phyloP scores from a whole-genome alignment of 352 stramenopile genomes.

The Elongisporangium anandrum region DNA sequence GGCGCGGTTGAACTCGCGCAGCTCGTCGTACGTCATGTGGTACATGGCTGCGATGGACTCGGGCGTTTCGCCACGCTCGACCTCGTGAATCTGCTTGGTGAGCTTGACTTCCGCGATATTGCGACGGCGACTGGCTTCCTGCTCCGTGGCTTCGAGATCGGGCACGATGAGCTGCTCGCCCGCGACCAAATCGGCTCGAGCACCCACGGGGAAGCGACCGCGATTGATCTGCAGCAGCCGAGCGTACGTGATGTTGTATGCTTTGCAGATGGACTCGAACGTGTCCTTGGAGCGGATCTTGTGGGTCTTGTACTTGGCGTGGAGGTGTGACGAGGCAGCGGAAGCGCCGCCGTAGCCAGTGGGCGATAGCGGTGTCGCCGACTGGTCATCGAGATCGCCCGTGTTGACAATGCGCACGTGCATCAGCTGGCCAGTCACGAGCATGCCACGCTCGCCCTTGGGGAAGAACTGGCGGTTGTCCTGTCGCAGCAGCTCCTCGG shows the following conservation, averaged over 20 bases:
- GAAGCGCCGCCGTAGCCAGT: neutral
- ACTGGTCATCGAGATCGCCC: conserved; percentile 44
- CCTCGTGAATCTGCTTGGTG: conserved; percentile 84
- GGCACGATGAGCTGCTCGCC: conserved; percentile 75
- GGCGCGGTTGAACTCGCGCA: conserved; percentile 80
- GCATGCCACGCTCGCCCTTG: conserved; percentile 55
- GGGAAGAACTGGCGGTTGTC: conserved; percentile 83
- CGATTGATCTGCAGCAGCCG: conserved; percentile 79
- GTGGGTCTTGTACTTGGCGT: conserved; percentile 72
- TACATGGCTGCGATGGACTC: conserved; percentile 53
- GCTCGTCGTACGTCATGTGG: conserved; percentile 81
- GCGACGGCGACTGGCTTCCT: conserved; percentile 38
- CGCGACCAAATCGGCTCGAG: conserved; percentile 49
- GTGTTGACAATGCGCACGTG: conserved; percentile 78
- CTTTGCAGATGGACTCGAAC: conserved; percentile 67
- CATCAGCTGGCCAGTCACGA: conserved; percentile 70
- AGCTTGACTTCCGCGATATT: conserved; percentile 81
- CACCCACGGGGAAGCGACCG: conserved; percentile 57
- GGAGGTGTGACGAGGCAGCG: conserved; percentile 28
- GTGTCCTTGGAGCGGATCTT: conserved; percentile 42
- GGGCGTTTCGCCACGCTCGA: conserved; percentile 71
- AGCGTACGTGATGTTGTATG: conserved; percentile 63
- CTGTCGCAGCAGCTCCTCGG: conserved; percentile 66
- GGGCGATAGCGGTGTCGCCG: conserved; percentile 11
- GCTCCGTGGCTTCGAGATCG: conserved; percentile 47